These are phyloP conservation scores for Xerocomus nothofagi DNA, from an alignment of 1,284 basidiomycete genomes.

Conservation along the genomic window DNA sequence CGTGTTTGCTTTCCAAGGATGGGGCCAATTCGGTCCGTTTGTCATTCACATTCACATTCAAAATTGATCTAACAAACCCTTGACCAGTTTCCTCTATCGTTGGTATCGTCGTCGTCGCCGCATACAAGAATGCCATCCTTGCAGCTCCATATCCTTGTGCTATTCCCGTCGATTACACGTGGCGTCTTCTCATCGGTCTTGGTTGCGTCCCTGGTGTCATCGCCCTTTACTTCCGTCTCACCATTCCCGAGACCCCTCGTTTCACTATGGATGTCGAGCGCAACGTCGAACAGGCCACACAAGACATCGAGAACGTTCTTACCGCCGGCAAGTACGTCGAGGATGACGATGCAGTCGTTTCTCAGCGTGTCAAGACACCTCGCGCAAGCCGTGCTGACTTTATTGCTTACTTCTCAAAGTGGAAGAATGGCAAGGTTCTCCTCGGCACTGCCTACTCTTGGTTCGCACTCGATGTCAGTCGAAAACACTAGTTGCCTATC, in stretches of 20 bases:
- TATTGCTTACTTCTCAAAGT: constrained; percentile 42
- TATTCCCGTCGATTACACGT: constrained; percentile 40
- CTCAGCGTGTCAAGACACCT: constrained; percentile 47
- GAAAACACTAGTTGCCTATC: background rate
- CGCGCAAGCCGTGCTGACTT: constrained; percentile 51
- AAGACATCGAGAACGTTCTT: constrained; percentile 54
- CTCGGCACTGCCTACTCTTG: constrained; percentile 53
- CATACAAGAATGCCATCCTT: constrained; percentile 54
- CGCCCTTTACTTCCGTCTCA: constrained; percentile 57
- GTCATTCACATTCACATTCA: constrained; percentile 21
- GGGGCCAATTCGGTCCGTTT: constrained; percentile 50
- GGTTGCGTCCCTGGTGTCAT: constrained; percentile 53
- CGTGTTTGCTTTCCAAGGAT: constrained; percentile 57
- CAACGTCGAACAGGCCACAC: constrained; percentile 57
- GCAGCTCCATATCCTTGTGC: constrained; percentile 32
- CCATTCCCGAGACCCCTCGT: constrained; percentile 59
- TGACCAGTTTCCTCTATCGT: constrained; percentile 50
- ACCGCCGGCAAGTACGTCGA: constrained; percentile 41
- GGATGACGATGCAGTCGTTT: constrained; percentile 41
- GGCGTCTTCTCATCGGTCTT: constrained; percentile 51
- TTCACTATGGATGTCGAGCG: constrained; percentile 74
- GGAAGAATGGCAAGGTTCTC: constrained; percentile 47
- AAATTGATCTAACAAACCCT: background rate
- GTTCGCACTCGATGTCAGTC: constrained; percentile 60
- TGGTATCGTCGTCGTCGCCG: constrained; percentile 53